Percentiles rank a stretch among this genome's conserved stretches.
Conservation (phyloP, 2,329 filamentous ascomycete genomes). For the Sclerotinia sclerotiorum region DNA sequence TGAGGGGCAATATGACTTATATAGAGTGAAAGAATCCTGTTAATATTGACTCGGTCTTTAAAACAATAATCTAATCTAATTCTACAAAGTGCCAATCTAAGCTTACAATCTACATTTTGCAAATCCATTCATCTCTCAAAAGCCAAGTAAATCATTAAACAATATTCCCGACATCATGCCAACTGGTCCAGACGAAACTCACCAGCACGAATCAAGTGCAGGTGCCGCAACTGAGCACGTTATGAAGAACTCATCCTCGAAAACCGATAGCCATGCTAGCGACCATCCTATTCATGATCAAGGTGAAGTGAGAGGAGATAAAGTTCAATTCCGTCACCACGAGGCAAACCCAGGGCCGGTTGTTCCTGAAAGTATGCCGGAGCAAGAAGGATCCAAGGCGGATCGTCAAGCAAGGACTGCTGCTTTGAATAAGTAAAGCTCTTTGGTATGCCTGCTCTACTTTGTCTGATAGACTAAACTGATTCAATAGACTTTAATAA, state of each 20-base stretch:
- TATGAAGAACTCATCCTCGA: constrained; percentile 41
- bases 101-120: neutral
- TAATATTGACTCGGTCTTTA: neutral
- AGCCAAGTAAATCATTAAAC: constrained; percentile 18
- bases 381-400: constrained; percentile 63
- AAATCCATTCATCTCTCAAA: neutral
- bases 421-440: constrained; percentile 27
- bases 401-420: constrained; percentile 54
- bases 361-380: constrained; percentile 53
- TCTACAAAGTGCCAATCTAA: neutral
- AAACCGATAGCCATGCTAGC: constrained; percentile 42
- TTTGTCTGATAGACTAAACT: neutral
- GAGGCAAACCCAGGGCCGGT: constrained; percentile 59
- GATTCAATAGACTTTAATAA: constrained; percentile 8
- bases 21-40: constrained; percentile 13
- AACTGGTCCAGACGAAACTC: constrained; percentile 43
- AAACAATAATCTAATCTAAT: constrained; percentile 3
- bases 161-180: constrained; percentile 39
- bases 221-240: constrained; percentile 42
- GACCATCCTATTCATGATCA: constrained; percentile 42
- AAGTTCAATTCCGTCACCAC: constrained; percentile 51
- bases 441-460: constrained; percentile 30
- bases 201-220: constrained; percentile 35
- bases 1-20: constrained; percentile 21
- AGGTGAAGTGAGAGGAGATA: constrained; percentile 46